Conservation (phyloP, 495 filamentous ascomycete species). For the Parathielavia appendiculata region DNA sequence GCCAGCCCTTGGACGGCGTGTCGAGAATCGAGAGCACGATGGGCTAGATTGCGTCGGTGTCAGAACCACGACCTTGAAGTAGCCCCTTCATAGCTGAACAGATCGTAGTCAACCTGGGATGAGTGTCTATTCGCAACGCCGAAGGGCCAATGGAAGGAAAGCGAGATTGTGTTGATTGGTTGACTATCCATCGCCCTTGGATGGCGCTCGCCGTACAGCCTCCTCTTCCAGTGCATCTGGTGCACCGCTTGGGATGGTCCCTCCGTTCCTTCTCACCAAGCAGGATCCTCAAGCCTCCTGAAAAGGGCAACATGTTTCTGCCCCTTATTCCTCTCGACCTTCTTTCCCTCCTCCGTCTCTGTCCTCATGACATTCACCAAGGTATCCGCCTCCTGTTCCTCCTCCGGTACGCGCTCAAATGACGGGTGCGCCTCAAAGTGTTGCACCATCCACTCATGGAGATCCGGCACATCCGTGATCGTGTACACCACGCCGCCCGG, state of each 20-base stretch:
- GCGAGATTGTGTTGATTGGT: no score
- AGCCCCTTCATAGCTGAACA: no score
- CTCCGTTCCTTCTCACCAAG: conserved; percentile 8
- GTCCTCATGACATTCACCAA: conserved; percentile 76
- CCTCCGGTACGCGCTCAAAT: conserved; percentile 60
- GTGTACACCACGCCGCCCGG: conserved; percentile 88
- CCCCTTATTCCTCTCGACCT: conserved; percentile 85
- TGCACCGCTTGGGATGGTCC: neutral
- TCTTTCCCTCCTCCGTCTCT: conserved; percentile 96
- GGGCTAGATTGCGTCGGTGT: no score
- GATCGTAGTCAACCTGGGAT: no score
- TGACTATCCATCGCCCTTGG: no score
- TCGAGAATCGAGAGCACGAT: no score
- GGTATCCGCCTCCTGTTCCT: conserved; percentile 64
- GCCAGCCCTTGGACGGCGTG: no score
- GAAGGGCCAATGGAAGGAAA: no score
- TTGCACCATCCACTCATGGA: conserved; percentile 85
- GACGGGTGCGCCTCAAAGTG: conserved; percentile 70
- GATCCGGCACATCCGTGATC: conserved; percentile 93
- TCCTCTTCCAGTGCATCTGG: neutral
- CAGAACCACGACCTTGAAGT: no score
- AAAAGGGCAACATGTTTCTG: conserved; percentile 85
- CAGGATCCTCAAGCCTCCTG: conserved; percentile 70
- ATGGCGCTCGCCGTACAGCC: neutral
- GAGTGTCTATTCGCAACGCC: no score